phyloP scores from a whole-genome alignment of 2,329 filamentous ascomycete species.

The Ramularia collo-cygni region DNA sequence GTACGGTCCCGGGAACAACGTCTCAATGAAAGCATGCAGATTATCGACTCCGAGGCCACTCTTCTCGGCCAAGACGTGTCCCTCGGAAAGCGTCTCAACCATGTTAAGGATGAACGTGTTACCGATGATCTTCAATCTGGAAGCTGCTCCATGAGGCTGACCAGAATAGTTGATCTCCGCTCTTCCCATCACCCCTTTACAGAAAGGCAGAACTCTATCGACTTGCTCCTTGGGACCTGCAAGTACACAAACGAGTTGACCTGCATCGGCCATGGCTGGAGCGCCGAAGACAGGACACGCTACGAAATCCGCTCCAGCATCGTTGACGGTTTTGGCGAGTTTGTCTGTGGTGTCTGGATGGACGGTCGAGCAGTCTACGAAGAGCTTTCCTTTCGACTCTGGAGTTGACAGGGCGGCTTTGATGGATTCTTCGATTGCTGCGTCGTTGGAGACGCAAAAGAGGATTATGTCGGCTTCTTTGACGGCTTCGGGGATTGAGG shows the following conservation, averaged over 20 bases:
- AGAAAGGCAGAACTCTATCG: conserved; percentile 61
- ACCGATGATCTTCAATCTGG: conserved; percentile 72
- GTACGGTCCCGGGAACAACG: conserved; percentile 70
- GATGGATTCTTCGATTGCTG: conserved; percentile 60
- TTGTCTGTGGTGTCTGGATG: conserved; percentile 72
- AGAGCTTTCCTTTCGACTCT: conserved; percentile 68
- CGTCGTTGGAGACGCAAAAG: conserved; percentile 72
- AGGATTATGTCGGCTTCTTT: conserved; percentile 70
- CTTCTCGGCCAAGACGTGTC: conserved; percentile 73
- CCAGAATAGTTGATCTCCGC: conserved; percentile 64
- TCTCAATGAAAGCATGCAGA: conserved; percentile 64
- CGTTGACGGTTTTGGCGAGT: conserved; percentile 52
- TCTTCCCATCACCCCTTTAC: conserved; percentile 63
- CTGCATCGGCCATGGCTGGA: conserved; percentile 62
- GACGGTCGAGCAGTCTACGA: conserved; percentile 83
- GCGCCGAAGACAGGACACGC: conserved; percentile 69
- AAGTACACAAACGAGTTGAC: conserved; percentile 65
- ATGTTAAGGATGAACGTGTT: conserved; percentile 83
- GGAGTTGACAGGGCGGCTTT: conserved; percentile 46
- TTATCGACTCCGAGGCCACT: conserved; percentile 64
- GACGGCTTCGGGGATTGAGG: conserved; percentile 60
- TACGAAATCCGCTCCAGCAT: conserved; percentile 64
- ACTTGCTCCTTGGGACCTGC: conserved; percentile 58
- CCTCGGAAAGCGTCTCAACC: conserved; percentile 72
- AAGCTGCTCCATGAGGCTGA: conserved; percentile 61